Evolutionary conservation across 1,139 yeast genomes (phyloP).

Genomic region (Blastobotrys raffinosifermentans): DNA sequence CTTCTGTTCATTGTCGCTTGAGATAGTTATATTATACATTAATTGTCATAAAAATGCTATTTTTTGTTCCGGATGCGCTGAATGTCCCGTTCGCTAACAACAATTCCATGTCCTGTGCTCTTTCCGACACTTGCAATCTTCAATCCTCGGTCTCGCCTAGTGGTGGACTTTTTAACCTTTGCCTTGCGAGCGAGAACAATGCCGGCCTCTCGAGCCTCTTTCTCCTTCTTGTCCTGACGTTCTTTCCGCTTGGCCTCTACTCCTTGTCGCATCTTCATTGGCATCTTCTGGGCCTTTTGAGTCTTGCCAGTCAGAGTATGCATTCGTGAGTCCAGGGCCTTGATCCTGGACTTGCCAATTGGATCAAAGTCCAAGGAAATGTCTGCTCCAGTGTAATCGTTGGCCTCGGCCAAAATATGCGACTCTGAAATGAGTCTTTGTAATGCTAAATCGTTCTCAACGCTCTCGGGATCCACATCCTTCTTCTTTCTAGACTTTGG

Average conservation of each 20-base stretch:
- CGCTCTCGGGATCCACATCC: conserved; percentile 30
- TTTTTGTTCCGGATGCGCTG: conserved; percentile 28
- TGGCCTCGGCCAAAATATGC: conserved; percentile 63
- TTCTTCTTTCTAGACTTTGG: conserved; percentile 18
- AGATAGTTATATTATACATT: too few relatives aligned
- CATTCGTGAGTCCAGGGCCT: conserved; percentile 67
- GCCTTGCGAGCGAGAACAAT: conserved; percentile 62
- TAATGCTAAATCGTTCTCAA: conserved; percentile 75
- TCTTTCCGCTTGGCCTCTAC: conserved; percentile 55
- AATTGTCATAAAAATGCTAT: too few relatives aligned
- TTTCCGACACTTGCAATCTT: conserved; percentile 73
- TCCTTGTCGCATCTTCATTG: conserved; percentile 83
- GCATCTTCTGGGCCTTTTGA: conserved; percentile 62
- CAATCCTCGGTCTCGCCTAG: conserved; percentile 65
- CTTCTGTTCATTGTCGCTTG: too few relatives aligned
- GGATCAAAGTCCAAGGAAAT: conserved; percentile 66
- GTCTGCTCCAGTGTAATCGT: conserved; percentile 66
- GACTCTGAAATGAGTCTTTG: conserved; percentile 82
- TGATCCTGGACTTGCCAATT: conserved; percentile 71
- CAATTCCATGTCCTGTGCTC: conserved; percentile 74
- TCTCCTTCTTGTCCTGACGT: conserved; percentile 54
- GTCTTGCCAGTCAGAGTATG: conserved; percentile 35
- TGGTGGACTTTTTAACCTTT: conserved; percentile 29
- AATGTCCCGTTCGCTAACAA: conserved; percentile 67
- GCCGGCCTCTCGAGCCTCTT: conserved; percentile 84